Evolutionary conservation across 495 filamentous ascomycete genomes (phyloP), one percentile per base, ranked within the genome.

Genomic region (Lasiosphaeris hirsuta): DNA sequence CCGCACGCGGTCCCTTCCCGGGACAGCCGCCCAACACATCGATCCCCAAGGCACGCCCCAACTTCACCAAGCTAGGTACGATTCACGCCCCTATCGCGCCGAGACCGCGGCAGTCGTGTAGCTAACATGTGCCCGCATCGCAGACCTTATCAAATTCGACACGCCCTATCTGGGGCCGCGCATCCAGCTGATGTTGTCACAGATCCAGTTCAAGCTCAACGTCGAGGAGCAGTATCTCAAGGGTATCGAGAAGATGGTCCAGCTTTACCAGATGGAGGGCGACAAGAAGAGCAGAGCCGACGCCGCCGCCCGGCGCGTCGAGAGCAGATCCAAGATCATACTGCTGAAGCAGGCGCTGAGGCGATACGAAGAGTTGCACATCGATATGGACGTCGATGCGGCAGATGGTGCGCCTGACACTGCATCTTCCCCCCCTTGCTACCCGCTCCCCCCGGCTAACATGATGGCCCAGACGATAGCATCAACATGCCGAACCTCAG

Each of bases 151-250:
- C 75, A 99, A 97, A 84, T 96, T 91, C 76, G 95, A 99, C 70
- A 97, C 93, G 17, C 86, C 86, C 17, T 90, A 96, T 69, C 86
- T 99, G 51, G 94, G 94, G 30, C 95, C 95, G 36, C 90, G 95
- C 56, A 99, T 99, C 67, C 95, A 97, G 76, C 86, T 97, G 61
- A 99, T 99, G 94, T 78, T 99, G 66, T 96, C 94, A 14, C 94
- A 99, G 71, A 84, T 99, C 57, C 92, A 97, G 74, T 99, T 99
- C 75, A 99, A 99, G 75, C 78, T 97, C 45, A 97, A 93, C 65
- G 95, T 99, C 38, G 94, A 99, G 75, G 96, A 97, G 67, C 94
- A 99, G 73, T 99, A 99, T 75, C 94, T 97, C 64, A 95, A 95
- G 59, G 94, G 94, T 57, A 93, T 99, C 62, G 95, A 99, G 73